Conservation (phyloP, 306 rosid species). For the Vigna nakashimae region DNA sequence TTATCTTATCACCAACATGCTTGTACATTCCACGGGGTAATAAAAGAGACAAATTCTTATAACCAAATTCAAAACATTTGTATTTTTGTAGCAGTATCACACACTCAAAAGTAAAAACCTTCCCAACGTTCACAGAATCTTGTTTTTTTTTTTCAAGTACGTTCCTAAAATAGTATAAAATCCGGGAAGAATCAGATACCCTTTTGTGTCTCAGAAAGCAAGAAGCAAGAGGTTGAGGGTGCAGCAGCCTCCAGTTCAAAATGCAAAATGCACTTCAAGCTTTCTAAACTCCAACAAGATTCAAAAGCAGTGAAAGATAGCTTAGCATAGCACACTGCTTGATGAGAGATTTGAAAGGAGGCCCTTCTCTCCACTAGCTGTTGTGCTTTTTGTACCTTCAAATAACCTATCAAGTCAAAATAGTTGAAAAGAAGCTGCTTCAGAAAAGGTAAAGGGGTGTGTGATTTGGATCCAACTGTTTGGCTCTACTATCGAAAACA, state of each 20-base stretch:
- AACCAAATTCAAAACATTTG: conserved; percentile 47
- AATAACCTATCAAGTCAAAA: conserved; percentile 53
- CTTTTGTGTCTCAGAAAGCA: conserved; percentile 66
- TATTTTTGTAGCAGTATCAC: conserved; percentile 3
- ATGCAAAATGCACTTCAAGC: conserved; percentile 41
- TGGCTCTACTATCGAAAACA: conserved; percentile 50
- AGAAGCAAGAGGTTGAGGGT: conserved; percentile 54
- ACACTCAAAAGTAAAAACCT: conserved; percentile 35
- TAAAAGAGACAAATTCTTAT: conserved; percentile 45
- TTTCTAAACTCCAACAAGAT: conserved; percentile 36
- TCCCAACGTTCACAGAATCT: conserved; percentile 51
- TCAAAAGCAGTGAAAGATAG: conserved; percentile 37
- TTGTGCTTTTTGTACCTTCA: conserved; percentile 56
- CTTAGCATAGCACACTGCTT: conserved; percentile 30
- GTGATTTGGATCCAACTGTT: conserved; percentile 57
- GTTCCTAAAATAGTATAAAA: conserved; percentile 47
- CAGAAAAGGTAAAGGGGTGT: conserved; percentile 48
- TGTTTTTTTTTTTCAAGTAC: conserved; percentile 37
- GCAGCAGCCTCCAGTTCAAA: conserved; percentile 41
- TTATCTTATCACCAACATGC: conserved; percentile 51
- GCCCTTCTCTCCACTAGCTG: conserved; percentile 40
- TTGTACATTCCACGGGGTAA: conserved; percentile 43
- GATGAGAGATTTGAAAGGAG: conserved; percentile 41
- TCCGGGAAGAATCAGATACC: conserved; percentile 47
- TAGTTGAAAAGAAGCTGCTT: conserved; percentile 50